Evolutionary conservation across 169 alveolate species (phyloP), one percentile per base, ranked within the genome.

Genomic region (Cryptosporidium parvum): DNA sequence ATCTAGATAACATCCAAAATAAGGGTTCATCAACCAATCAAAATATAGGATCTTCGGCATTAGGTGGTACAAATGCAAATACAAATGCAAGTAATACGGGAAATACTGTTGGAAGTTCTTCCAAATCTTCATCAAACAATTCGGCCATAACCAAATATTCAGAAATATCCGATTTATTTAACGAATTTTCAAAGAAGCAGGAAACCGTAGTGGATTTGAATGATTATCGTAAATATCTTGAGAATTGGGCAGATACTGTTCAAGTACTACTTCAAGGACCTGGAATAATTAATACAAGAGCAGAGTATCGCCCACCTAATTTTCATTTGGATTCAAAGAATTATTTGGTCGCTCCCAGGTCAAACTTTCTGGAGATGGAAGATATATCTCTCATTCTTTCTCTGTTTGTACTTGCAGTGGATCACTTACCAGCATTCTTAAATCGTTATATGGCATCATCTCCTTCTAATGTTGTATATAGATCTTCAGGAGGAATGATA

Each of bases 221-320:
- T 26, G 69, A 65, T 26, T 65, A 80, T 51, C 59, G 70, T 21
- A 59, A 44, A n/a, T 80, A 42, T 29, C 65, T 62, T 1, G 89
- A 80, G 29, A 65, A 65, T 23, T 80, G 89, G 89, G 89, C 89
- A 10, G 89, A 80, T 14, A 62, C 65, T n/a, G 89, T 80, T 29
- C 89, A 80, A 18, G 89, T 80, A 45, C 62, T 80, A 16, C 68
- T 80, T 37, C 89, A 80, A 45, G 89, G 89, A 12, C 89, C 89
- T 21, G 89, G 89, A 14, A 80, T 80, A 42, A 51, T 80, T 65
- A 59, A 59, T 18, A 80, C 73, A 26, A 59, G 33, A 48, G 48
- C 67, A 21, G 89, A 80, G 23, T 62, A 39, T 21, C 37, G 67
- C 1, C 89, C 89, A 2, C 89, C 89, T 7, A 59, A 80, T 62